Evolutionary conservation across 106 monocot genomes (phyloP).

Genomic region (Phalaenopsis aphrodite): DNA sequence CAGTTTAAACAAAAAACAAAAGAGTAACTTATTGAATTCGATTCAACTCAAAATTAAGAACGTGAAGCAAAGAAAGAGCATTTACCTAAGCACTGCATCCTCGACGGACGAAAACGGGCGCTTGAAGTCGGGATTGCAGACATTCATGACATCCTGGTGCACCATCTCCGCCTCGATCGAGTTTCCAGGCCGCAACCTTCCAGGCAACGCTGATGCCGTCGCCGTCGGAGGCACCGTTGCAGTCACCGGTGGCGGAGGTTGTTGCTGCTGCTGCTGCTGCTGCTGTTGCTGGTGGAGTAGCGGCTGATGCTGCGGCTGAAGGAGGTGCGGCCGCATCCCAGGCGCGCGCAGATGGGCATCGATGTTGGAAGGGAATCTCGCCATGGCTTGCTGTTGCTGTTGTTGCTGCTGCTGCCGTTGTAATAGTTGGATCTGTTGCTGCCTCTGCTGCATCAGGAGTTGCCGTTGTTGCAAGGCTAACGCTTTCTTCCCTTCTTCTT

Average conservation of each 20-base stretch:
- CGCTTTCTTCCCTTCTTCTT: slow-evolving; percentile 9
- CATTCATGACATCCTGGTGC: slow-evolving; percentile 81
- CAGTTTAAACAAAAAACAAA: neutral
- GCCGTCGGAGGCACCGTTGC: neutral
- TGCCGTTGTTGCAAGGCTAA: slow-evolving; percentile 9
- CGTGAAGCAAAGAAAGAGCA: neutral
- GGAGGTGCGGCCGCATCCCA: slow-evolving; percentile 54
- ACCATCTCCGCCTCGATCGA: slow-evolving; percentile 85
- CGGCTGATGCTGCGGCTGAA: slow-evolving; percentile 7
- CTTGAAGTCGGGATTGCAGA: slow-evolving; percentile 89
- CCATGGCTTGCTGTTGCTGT: slow-evolving; percentile 54
- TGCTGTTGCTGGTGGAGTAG: slow-evolving; percentile 13
- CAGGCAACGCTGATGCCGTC: slow-evolving; percentile 3
- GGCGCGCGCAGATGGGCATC: slow-evolving; percentile 79
- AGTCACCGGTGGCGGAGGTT: neutral
- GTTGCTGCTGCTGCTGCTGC: slow-evolving; percentile 1
- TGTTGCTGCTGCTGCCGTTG: slow-evolving; percentile 19
- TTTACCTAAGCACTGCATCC: slow-evolving; percentile 79
- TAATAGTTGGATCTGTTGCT: slow-evolving; percentile 8
- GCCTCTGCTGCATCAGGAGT: slow-evolving; percentile 17
- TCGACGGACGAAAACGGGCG: slow-evolving; percentile 74
- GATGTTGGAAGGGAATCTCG: slow-evolving; percentile 93
- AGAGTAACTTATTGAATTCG: neutral
- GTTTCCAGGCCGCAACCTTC: slow-evolving; percentile 16
- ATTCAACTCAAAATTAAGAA: neutral